Conservation (phyloP, 2,329 filamentous ascomycete species). For the Paecilomyces formosus region DNA sequence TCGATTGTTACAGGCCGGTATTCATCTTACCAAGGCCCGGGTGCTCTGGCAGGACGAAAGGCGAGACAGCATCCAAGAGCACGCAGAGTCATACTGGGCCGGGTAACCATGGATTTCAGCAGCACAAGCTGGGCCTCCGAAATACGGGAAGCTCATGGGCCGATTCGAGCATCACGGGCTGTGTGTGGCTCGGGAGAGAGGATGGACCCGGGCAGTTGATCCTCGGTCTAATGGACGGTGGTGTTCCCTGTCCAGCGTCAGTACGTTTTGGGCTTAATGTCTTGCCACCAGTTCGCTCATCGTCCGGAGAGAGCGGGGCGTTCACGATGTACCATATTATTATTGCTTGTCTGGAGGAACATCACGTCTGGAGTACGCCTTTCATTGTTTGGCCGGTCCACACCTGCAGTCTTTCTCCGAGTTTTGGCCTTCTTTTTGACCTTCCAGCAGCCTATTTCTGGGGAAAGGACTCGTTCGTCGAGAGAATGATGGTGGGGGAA, state of each 20-base stretch:
- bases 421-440: background rate
- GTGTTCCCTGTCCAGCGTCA: background rate
- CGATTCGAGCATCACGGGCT: background rate
- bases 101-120: conserved; percentile 3
- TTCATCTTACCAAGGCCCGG: conserved; percentile 1
- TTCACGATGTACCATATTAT: background rate
- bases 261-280: background rate
- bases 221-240: conserved; percentile 31
- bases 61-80: background rate
- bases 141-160: conserved; percentile 17
- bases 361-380: background rate
- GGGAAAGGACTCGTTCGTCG: background rate
- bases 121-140: conserved; percentile 20
- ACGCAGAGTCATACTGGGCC: conserved; percentile 1
- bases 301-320: background rate
- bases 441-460: background rate
- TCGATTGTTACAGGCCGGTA: conserved; percentile 17
- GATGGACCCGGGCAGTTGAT: conserved; percentile 25
- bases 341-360: background rate
- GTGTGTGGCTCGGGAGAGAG: conserved; percentile 27
- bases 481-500: background rate
- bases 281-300: background rate
- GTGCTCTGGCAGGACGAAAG: background rate
- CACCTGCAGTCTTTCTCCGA: background rate
- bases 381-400: background rate